Percentiles rank a stretch among this genome's conserved stretches.
These are phyloP conservation scores for Pseudonitzschia multiseries DNA, from an alignment of 108 stramenopile species.

Conservation along the genomic window DNA sequence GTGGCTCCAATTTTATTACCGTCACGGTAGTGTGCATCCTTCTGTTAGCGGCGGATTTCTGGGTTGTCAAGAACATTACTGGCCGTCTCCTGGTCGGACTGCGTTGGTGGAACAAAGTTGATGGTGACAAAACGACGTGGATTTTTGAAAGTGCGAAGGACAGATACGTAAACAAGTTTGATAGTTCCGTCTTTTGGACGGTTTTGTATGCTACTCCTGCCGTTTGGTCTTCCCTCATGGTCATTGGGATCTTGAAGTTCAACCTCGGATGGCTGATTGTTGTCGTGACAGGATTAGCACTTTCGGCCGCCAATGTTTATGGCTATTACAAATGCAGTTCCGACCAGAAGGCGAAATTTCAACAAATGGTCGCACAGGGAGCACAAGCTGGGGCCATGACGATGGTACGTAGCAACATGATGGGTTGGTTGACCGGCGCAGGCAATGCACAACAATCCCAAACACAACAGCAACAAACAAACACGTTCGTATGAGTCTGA, in stretches of 20 bases:
- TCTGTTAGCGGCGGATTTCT: constrained; percentile 94
- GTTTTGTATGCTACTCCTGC: constrained; percentile 87
- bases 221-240: constrained; percentile 61
- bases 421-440: constrained; percentile 27
- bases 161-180: constrained; percentile 60
- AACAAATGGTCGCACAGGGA: constrained; percentile 69
- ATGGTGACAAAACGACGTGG: constrained; percentile 84
- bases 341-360: constrained; percentile 79
- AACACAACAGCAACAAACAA: background rate
- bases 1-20: constrained; percentile 78
- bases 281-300: constrained; percentile 72
- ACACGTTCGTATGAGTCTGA: background rate
- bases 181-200: constrained; percentile 90
- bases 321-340: constrained; percentile 94
- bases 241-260: constrained; percentile 77
- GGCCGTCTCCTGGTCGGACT: constrained; percentile 90
- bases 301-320: constrained; percentile 89
- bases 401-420: constrained; percentile 34
- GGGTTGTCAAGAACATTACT: constrained; percentile 93
- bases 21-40: constrained; percentile 91
- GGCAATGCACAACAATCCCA: background rate
- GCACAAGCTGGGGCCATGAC: constrained; percentile 67
- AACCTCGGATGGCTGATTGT: constrained; percentile 89
- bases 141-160: constrained; percentile 83
- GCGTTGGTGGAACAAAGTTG: constrained; percentile 97